A percentile compares a stretch with the other conserved stretches of the same genome.
These are phyloP conservation scores for Botrytis paeoniae DNA, from an alignment of 2,329 filamentous ascomycete genomes.

Conservation along the genomic window DNA sequence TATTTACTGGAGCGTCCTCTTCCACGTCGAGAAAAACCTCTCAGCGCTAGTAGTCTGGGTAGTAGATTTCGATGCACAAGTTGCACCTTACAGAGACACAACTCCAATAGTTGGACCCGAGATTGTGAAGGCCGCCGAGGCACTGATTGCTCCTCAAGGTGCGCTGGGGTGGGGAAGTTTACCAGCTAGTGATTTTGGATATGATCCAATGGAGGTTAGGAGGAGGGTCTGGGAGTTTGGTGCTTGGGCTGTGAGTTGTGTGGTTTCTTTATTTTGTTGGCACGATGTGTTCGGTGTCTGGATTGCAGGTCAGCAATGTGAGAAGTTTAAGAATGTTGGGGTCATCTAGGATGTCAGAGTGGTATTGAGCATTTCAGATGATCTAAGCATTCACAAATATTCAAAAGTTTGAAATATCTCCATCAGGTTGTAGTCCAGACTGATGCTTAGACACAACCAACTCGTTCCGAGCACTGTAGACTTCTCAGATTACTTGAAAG, in stretches of 20 bases:
- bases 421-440: not conserved
- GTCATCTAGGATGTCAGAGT: not conserved
- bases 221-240: not conserved
- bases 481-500: no score
- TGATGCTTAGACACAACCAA: not conserved
- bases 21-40: conserved; percentile 48
- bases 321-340: no score
- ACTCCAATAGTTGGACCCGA: conserved; percentile 55
- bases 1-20: conserved; percentile 60
- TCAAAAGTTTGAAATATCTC: not conserved
- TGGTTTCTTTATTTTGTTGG: not conserved
- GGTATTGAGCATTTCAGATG: not conserved
- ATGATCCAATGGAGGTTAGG: conserved; percentile 3
- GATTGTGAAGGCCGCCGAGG: conserved; percentile 46
- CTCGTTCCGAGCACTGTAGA: not conserved
- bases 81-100: conserved; percentile 49
- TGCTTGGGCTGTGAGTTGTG: conserved; percentile 8
- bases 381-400: not conserved
- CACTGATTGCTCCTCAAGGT: conserved; percentile 37
- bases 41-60: conserved; percentile 52
- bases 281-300: not conserved
- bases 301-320: not conserved
- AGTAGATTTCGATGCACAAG: conserved; percentile 59
- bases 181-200: not conserved
- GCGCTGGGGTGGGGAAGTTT: conserved; percentile 10